These are phyloP conservation scores for Microbotryum saponariae DNA, from an alignment of 1,284 basidiomycete genomes.

Conservation along the genomic window DNA sequence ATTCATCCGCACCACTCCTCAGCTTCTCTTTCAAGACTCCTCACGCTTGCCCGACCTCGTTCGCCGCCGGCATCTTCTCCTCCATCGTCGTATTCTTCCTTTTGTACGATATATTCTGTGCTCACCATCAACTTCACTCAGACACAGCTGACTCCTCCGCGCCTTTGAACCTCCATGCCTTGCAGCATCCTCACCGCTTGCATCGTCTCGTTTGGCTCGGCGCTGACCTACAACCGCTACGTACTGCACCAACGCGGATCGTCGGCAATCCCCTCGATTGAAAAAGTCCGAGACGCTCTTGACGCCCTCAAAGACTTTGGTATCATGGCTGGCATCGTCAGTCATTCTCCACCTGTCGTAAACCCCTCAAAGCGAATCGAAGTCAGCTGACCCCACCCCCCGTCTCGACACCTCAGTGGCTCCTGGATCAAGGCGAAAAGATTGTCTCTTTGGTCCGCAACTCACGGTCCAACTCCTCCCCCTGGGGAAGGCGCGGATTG, in stretches of 20 bases:
- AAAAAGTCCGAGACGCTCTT: slow-evolving; percentile 52
- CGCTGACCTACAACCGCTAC: slow-evolving; percentile 60
- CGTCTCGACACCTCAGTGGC: slow-evolving; percentile 9
- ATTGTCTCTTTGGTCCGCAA: slow-evolving; percentile 4
- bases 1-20: not conserved
- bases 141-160: not conserved
- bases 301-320: slow-evolving; percentile 77
- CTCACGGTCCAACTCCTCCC: not conserved
- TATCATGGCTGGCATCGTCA: slow-evolving; percentile 39
- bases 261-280: slow-evolving; percentile 55
- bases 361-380: not conserved
- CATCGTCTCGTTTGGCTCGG: slow-evolving; percentile 53
- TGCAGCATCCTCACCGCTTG: slow-evolving; percentile 51
- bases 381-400: not conserved
- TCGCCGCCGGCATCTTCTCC: slow-evolving; percentile 58
- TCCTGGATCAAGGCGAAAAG: slow-evolving; percentile 15
- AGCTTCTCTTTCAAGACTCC: slow-evolving; percentile 20
- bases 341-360: not conserved
- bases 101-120: slow-evolving; percentile 6
- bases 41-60: slow-evolving; percentile 13
- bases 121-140: slow-evolving; percentile 19
- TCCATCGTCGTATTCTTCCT: slow-evolving; percentile 46
- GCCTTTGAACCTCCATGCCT: not conserved
- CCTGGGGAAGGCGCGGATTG: not conserved
- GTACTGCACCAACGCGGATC: slow-evolving; percentile 56